Evolutionary conservation across 2,329 filamentous ascomycete species (phyloP).

Genomic region (Podosphaera xanthii): DNA sequence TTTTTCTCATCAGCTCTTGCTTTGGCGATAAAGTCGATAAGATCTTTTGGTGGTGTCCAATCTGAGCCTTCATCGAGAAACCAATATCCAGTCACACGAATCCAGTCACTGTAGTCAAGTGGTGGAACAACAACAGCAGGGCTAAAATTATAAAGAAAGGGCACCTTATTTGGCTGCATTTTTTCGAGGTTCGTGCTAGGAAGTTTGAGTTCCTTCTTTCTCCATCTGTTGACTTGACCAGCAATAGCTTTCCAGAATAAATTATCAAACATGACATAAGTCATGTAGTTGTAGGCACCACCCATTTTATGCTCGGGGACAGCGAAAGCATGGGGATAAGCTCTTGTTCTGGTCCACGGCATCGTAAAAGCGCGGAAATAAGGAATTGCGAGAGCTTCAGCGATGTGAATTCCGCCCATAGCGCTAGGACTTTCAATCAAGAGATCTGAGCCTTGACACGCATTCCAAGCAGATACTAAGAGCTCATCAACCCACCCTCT

Average conservation of each 20-base stretch:
- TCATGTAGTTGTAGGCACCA: slow-evolving; percentile 83
- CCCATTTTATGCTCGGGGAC: slow-evolving; percentile 87
- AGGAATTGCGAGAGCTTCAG: slow-evolving; percentile 74
- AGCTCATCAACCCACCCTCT: slow-evolving; percentile 88
- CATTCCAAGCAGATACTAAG: slow-evolving; percentile 55
- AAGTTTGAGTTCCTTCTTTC: slow-evolving; percentile 55
- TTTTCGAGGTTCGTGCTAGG: slow-evolving; percentile 68
- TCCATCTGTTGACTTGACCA: slow-evolving; percentile 80
- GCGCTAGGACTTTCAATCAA: slow-evolving; percentile 89
- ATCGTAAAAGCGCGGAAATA: slow-evolving; percentile 97
- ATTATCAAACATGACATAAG: slow-evolving; percentile 89
- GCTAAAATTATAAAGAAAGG: slow-evolving; percentile 94
- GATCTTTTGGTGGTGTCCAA: slow-evolving; percentile 54
- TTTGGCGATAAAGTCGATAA: slow-evolving; percentile 61
- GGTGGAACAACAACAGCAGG: slow-evolving; percentile 84
- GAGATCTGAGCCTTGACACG: slow-evolving; percentile 70
- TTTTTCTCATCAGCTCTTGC: slow-evolving; percentile 68
- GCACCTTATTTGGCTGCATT: slow-evolving; percentile 92
- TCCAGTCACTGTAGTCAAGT: slow-evolving; percentile 92
- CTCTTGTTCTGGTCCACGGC: slow-evolving; percentile 91
- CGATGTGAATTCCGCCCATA: slow-evolving; percentile 95
- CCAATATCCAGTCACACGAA: slow-evolving; percentile 94
- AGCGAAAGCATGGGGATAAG: slow-evolving; percentile 90
- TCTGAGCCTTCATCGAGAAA: slow-evolving; percentile 57
- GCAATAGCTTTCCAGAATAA: slow-evolving; percentile 92